Percentiles rank a stretch among this genome's conserved stretches.
These are phyloP conservation scores for Euphrasia confusa DNA, from an alignment of 257 asterid genomes.

Conservation along the genomic window DNA sequence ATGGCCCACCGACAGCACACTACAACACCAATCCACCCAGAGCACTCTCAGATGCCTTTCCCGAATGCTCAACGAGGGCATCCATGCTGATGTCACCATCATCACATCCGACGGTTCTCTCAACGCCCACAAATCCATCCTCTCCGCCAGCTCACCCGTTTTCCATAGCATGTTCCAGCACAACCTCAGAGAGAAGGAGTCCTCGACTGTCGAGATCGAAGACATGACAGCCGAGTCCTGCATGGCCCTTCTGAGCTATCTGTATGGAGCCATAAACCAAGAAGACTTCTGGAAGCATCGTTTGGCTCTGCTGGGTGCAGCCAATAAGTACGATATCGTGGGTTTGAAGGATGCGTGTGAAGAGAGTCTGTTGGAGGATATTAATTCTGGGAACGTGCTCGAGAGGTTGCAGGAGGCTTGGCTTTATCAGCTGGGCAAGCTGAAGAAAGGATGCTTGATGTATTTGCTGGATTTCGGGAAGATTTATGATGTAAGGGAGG, in stretches of 20 bases:
- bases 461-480: constrained; percentile 89
- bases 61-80: constrained; percentile 72
- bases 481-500: constrained; percentile 83
- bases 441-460: constrained; percentile 84
- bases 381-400: constrained; percentile 77
- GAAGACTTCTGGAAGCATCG: constrained; percentile 95
- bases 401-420: constrained; percentile 93
- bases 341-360: constrained; percentile 86
- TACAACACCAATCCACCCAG: constrained; percentile 53
- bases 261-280: constrained; percentile 77
- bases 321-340: constrained; percentile 76
- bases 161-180: constrained; percentile 89
- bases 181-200: constrained; percentile 80
- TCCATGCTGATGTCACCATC: constrained; percentile 77
- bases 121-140: constrained; percentile 73
- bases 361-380: constrained; percentile 83
- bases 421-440: constrained; percentile 72
- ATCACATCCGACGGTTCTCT: constrained; percentile 68
- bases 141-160: constrained; percentile 83
- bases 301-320: constrained; percentile 68
- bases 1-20: constrained; percentile 59
- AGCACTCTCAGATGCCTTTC: constrained; percentile 69
- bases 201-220: constrained; percentile 67
- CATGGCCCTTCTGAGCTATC: constrained; percentile 65
- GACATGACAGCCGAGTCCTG: constrained; percentile 88